Conservation (phyloP, 129 eudicot species). For the Gnaphalium uliginosum region DNA sequence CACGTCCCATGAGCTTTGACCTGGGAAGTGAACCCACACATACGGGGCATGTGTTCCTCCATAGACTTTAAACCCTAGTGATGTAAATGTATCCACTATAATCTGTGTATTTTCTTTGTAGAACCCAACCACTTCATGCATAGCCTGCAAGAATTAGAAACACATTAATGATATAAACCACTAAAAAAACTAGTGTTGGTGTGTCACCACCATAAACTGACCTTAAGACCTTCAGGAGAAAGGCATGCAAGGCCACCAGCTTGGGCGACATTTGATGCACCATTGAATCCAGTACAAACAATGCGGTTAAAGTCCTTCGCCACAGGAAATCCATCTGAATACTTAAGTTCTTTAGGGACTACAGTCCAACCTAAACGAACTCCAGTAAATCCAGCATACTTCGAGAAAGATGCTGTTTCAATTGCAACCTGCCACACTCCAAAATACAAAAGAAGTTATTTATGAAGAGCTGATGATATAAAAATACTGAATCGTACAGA, state of each 20-base stretch:
- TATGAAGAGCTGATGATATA: too few relatives aligned
- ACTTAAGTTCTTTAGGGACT: constrained; percentile 77
- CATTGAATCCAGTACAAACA: constrained; percentile 92
- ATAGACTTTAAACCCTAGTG: constrained; percentile 86
- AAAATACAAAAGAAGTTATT: neutral
- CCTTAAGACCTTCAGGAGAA: constrained; percentile 84
- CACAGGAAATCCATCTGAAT: constrained; percentile 87
- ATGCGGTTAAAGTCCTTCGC: constrained; percentile 94
- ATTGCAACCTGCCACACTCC: constrained; percentile 75
- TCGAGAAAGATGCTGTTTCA: constrained; percentile 89
- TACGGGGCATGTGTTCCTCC: constrained; percentile 96
- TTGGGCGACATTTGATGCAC: constrained; percentile 96
- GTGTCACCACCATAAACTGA: constrained; percentile 25
- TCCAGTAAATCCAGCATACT: constrained; percentile 96
- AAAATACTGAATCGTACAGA: too few relatives aligned
- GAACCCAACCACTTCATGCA: constrained; percentile 82
- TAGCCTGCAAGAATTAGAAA: constrained; percentile 61
- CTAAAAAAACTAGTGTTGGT: neutral
- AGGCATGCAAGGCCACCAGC: constrained; percentile 94
- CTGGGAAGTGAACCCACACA: constrained; percentile 96
- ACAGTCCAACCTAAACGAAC: constrained; percentile 99
- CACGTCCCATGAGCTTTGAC: constrained; percentile 95
- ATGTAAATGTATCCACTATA: constrained; percentile 85
- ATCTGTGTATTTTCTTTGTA: constrained; percentile 87
- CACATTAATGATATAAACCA: neutral